Conservation (phyloP, 768 basidiomycete genomes). For the Calocybe cyanea region DNA sequence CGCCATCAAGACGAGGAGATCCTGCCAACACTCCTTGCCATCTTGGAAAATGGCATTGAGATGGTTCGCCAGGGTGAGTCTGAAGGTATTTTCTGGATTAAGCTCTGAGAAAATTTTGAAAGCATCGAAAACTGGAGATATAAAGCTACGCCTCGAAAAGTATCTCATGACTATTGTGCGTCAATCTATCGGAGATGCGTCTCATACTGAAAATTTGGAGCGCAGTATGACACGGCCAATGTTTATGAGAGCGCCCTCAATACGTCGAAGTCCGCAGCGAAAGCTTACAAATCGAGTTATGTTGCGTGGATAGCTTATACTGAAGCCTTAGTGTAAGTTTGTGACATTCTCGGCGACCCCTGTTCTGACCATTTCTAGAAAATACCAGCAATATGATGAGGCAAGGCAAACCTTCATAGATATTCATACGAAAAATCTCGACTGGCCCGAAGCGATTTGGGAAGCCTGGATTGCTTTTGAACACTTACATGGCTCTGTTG, state of each 20-base stretch:
- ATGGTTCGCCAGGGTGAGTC: slow-evolving; percentile 56
- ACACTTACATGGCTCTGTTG: slow-evolving; percentile 70
- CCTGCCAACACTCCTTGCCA: slow-evolving; percentile 48
- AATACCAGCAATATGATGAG: slow-evolving; percentile 48
- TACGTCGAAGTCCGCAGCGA: slow-evolving; percentile 64
- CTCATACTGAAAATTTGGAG: background rate
- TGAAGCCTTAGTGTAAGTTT: slow-evolving; percentile 65
- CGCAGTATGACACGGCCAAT: slow-evolving; percentile 29
- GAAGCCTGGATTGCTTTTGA: slow-evolving; percentile 91
- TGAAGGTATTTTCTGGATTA: background rate
- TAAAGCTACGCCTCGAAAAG: slow-evolving; percentile 77
- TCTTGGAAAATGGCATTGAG: slow-evolving; percentile 61
- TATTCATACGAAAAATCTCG: slow-evolving; percentile 67
- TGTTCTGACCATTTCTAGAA: slow-evolving; percentile 24
- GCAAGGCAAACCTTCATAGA: slow-evolving; percentile 68
- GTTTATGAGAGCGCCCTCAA: slow-evolving; percentile 52
- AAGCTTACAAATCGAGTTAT: slow-evolving; percentile 68
- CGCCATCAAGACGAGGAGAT: slow-evolving; percentile 38
- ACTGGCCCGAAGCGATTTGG: slow-evolving; percentile 96
- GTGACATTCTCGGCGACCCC: background rate
- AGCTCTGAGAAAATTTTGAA: background rate
- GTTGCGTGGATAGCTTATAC: slow-evolving; percentile 73
- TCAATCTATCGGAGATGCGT: slow-evolving; percentile 9
- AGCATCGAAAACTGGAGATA: slow-evolving; percentile 71
- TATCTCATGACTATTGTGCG: slow-evolving; percentile 74